These are phyloP conservation scores for Sugiyamaella americana DNA, from an alignment of 805 yeast species.

Conservation along the genomic window DNA sequence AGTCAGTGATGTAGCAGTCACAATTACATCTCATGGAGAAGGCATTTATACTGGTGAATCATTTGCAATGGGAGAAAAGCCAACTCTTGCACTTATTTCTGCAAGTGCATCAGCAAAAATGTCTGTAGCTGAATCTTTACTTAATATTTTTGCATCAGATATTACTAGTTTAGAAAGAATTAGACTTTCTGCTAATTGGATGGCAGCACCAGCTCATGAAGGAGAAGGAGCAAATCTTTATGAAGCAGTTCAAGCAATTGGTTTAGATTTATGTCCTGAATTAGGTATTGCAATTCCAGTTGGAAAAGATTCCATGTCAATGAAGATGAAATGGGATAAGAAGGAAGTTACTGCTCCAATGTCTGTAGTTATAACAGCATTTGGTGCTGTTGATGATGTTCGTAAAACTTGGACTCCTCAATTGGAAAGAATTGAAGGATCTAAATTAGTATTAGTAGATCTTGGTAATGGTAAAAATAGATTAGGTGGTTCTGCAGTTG, in stretches of 20 bases:
- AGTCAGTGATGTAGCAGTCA: constrained; percentile 96
- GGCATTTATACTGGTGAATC: constrained; percentile 89
- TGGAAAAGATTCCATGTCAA: constrained; percentile 98
- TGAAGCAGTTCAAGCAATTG: constrained; percentile 96
- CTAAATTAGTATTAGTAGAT: constrained; percentile 68
- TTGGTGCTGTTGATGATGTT: constrained; percentile 79
- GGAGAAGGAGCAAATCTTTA: constrained; percentile 95
- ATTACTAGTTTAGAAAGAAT: constrained; percentile 65
- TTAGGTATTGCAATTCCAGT: constrained; percentile 92
- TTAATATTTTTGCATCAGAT: constrained; percentile 87
- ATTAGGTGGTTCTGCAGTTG: constrained; percentile 90
- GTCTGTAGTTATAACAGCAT: constrained; percentile 85
- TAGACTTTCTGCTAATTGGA: constrained; percentile 96
- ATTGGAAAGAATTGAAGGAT: constrained; percentile 43
- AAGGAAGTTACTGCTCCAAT: constrained; percentile 95
- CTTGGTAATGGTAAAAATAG: constrained; percentile 54
- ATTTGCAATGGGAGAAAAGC: constrained; percentile 95
- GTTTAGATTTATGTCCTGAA: constrained; percentile 88
- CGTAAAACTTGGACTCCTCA: constrained; percentile 94
- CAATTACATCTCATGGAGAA: constrained; percentile 82
- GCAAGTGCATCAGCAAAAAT: constrained; percentile 90
- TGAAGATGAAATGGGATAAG: constrained; percentile 91
- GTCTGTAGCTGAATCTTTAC: constrained; percentile 90
- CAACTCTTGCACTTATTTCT: constrained; percentile 78
- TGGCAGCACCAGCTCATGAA: constrained; percentile 91